Evolutionary conservation across 192 early-diverging fungal species (phyloP).

Genomic region (Kickxella alabastrina): DNA sequence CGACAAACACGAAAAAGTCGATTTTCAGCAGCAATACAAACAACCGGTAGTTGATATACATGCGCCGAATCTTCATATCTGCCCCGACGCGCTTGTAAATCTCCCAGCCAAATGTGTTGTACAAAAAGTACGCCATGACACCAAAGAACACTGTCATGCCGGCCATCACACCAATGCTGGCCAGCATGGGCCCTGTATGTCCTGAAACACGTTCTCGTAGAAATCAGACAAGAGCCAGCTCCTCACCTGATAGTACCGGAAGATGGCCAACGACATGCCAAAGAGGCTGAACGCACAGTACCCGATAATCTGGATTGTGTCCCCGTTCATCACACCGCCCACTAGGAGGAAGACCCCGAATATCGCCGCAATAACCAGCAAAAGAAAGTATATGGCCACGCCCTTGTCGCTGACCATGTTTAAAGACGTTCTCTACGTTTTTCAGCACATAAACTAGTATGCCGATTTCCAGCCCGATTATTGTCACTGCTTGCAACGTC

Average conservation of each 20-base stretch:
- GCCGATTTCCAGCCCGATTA: conserved; percentile 36
- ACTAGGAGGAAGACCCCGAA: conserved; percentile 42
- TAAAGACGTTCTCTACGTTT: conserved; percentile 46
- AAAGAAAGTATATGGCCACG: conserved; percentile 51
- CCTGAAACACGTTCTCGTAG: conserved; percentile 12
- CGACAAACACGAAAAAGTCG: conserved; percentile 51
- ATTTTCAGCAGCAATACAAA: conserved; percentile 52
- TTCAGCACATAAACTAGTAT: conserved; percentile 41
- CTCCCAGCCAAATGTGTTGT: conserved; percentile 54
- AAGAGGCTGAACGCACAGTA: conserved; percentile 48
- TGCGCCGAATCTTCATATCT: conserved; percentile 53
- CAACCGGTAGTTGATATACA: conserved; percentile 50
- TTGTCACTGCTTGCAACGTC: conserved; percentile 23
- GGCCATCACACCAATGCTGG: conserved; percentile 27
- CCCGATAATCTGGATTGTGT: conserved; percentile 51
- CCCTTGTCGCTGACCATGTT: conserved; percentile 52
- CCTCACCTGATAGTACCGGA: conserved; percentile 46
- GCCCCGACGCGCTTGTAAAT: conserved; percentile 56
- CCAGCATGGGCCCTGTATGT: conserved; percentile 30
- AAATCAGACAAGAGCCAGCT: conserved; percentile 24
- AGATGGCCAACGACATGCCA: conserved; percentile 45
- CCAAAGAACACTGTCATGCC: conserved; percentile 31
- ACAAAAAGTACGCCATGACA: conserved; percentile 50
- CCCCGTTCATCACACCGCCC: conserved; percentile 42
- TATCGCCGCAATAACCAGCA: conserved; percentile 37